Evolutionary conservation across 306 rosid genomes (phyloP).

Genomic region (Abrus precatorius): DNA sequence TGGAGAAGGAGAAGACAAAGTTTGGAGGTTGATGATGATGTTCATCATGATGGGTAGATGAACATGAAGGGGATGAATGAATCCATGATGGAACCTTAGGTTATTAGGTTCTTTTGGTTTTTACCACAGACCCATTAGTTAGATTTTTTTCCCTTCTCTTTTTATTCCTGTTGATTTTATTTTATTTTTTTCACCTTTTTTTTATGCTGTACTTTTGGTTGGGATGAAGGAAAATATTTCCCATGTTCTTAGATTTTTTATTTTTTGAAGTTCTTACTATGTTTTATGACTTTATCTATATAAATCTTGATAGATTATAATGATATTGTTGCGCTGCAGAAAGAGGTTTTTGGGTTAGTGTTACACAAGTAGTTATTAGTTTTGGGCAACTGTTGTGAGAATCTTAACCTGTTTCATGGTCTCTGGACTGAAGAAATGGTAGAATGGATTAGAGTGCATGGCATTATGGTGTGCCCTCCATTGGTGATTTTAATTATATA

Average conservation of each 20-base stretch:
- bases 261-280: constrained; percentile 12
- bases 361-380: constrained; percentile 33
- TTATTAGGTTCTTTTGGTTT: constrained; percentile 32
- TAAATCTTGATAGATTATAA: constrained; percentile 43
- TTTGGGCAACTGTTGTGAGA: constrained; percentile 43
- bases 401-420: constrained; percentile 9
- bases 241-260: constrained; percentile 35
- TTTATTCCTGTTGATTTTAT: not conserved
- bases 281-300: constrained; percentile 25
- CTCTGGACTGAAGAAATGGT: constrained; percentile 25
- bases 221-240: constrained; percentile 56
- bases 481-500: not conserved
- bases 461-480: constrained; percentile 38
- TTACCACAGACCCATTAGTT: constrained; percentile 46
- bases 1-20: constrained; percentile 75
- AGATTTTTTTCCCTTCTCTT: not conserved
- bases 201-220: constrained; percentile 46
- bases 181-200: not conserved
- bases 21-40: constrained; percentile 66
- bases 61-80: not conserved
- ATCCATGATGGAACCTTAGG: constrained; percentile 9
- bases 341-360: constrained; percentile 18
- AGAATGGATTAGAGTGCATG: constrained; percentile 40
- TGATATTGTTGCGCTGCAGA: constrained; percentile 35
- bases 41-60: too few species aligned